Percentiles rank a stretch among this genome's conserved stretches.
Conservation (phyloP, 2,329 filamentous ascomycete species). For the Hypoxylon sp. region DNA sequence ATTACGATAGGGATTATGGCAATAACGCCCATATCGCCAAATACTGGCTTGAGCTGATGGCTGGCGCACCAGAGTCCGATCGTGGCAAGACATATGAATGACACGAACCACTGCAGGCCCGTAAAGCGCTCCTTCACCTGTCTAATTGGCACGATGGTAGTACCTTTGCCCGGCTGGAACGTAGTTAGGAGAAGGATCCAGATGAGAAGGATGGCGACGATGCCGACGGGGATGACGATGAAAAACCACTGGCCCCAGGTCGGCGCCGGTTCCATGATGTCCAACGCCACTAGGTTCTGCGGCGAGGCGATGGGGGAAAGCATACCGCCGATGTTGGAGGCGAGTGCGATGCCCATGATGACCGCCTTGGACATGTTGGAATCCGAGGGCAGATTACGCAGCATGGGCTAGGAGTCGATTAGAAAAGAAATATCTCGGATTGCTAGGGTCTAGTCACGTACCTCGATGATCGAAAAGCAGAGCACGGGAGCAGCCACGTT, state of each 20-base stretch:
- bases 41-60: slow-evolving; percentile 84
- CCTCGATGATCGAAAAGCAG: slow-evolving; percentile 97
- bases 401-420: slow-evolving; percentile 71
- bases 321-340: slow-evolving; percentile 95
- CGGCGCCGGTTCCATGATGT: slow-evolving; percentile 91
- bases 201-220: slow-evolving; percentile 86
- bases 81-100: slow-evolving; percentile 79
- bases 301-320: slow-evolving; percentile 96
- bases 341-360: slow-evolving; percentile 92
- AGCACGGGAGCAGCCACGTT: slow-evolving; percentile 97
- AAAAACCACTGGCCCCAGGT: slow-evolving; percentile 99
- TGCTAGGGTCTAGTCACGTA: slow-evolving; percentile 48
- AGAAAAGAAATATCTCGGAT: background rate
- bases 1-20: slow-evolving; percentile 94
- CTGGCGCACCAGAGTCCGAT: slow-evolving; percentile 93
- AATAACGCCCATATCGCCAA: slow-evolving; percentile 98
- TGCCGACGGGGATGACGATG: slow-evolving; percentile 89
- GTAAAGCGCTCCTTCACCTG: slow-evolving; percentile 88
- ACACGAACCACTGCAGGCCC: slow-evolving; percentile 92
- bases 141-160: slow-evolving; percentile 89
- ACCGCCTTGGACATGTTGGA: slow-evolving; percentile 95
- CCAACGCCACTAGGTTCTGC: slow-evolving; percentile 94
- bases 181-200: slow-evolving; percentile 86
- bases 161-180: slow-evolving; percentile 85
- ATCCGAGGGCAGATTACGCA: slow-evolving; percentile 89